Evolutionary conservation across 2,329 filamentous ascomycete species (phyloP).

Genomic region (Sphaerulina musiva): DNA sequence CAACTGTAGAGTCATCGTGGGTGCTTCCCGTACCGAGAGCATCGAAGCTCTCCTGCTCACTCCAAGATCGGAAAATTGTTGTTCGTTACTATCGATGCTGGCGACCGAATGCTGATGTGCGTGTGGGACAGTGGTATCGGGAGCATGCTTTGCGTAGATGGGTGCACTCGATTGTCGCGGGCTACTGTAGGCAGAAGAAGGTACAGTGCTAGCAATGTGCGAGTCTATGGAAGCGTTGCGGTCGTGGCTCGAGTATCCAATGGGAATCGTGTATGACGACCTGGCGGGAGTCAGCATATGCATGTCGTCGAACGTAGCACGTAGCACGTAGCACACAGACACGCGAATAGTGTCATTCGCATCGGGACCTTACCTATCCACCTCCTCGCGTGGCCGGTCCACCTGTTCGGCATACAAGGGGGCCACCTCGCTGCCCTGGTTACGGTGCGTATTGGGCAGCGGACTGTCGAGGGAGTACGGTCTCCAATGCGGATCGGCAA

Average conservation of each 20-base stretch:
- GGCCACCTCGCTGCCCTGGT: constrained; percentile 3
- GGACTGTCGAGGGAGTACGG: constrained; percentile 33
- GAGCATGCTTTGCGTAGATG: constrained; percentile 26
- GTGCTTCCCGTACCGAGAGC: constrained; percentile 24
- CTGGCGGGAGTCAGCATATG: constrained; percentile 11
- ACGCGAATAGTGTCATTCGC: background rate
- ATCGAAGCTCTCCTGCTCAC: constrained; percentile 20
- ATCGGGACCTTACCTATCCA: constrained; percentile 2
- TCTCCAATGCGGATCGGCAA: constrained; percentile 26
- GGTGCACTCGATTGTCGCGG: constrained; percentile 26
- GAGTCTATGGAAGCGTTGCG: constrained; percentile 28
- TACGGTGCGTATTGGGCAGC: constrained; percentile 12
- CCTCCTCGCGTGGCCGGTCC: constrained; percentile 1
- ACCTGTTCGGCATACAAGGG: background rate
- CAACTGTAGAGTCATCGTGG: constrained; percentile 32
- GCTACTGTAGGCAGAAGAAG: constrained; percentile 24
- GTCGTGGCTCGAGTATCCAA: constrained; percentile 17
- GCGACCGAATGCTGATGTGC: constrained; percentile 24
- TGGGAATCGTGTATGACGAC: constrained; percentile 16
- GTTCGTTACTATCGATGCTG: constrained; percentile 24
- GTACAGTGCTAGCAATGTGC: constrained; percentile 19
- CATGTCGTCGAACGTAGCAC: constrained; percentile 22
- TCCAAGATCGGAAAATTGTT: constrained; percentile 12
- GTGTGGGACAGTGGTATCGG: constrained; percentile 22
- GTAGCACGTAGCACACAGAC: background rate